Evolutionary conservation across 1,139 yeast species (phyloP), one percentile per base, ranked within the genome.

Genomic region (Yamadazyma jaroonii): DNA sequence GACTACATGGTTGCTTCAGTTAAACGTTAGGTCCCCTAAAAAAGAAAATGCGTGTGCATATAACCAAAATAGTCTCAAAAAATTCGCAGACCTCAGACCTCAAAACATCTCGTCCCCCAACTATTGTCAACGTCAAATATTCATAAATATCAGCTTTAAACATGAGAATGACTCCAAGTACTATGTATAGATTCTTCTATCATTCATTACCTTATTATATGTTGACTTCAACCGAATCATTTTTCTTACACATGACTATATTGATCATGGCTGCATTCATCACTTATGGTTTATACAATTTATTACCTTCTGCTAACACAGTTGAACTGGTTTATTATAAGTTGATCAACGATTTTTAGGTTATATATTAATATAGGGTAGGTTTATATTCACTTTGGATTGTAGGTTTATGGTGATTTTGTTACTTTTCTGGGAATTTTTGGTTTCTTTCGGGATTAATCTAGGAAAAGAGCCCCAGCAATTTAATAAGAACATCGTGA

Each of bases 161-260:
- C 4, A 31, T 31, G 34, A 24, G 12, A 31, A 24, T 31, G 28
- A 31, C 28, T 9, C 48, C 50, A 4, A 46, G 41, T 30, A 28
- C 36, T 8, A 43, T 41, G 3, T 47, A 63, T 49, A 50, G 57
- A 35, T 47, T 61, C 43, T 62, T 65, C 48, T 67, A 64, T 53
- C 57, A 61, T 48, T 63, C 62, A 41, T 59, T 67, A 41, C 74
- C 74, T 15, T 61, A 56, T 40, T 53, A 51, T 40, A 67, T 67
- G 72, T 60, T 67, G 54, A 67, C 73, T 15, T 47, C 48, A 32
- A 50, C 57, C 8, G 74, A 67, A 50, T 32, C 34, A 8, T 30
- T 38, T 11, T 34, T 34, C 25, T 38, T 38, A 15, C 41, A 38
- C 29, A 9, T 38, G 13, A 38, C 37, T n/a, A 34, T 38, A 4